Evolutionary conservation across 2,329 filamentous ascomycete genomes (phyloP).

Genomic region (Uncinocarpus reesii): DNA sequence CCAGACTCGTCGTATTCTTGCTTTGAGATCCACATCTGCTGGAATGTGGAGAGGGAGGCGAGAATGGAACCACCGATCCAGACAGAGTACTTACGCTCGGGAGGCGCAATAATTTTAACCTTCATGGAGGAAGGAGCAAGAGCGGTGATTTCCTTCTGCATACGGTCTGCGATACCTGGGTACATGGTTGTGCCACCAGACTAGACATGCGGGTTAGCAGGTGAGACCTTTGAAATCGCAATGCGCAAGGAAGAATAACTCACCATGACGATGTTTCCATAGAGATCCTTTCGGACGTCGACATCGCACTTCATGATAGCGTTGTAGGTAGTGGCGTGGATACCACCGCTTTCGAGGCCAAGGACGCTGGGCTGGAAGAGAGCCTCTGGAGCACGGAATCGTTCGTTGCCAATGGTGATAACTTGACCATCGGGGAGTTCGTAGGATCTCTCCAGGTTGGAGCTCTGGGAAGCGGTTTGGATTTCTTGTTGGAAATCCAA

Average conservation of each 20-base stretch:
- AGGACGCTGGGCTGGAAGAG: constrained; percentile 98
- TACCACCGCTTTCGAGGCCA: constrained; percentile 96
- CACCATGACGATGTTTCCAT: constrained; percentile 99
- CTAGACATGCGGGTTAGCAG: constrained; percentile 39
- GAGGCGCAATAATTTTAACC: constrained; percentile 99
- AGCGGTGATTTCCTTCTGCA: constrained; percentile 99
- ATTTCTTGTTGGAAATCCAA: constrained; percentile 99
- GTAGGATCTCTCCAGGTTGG: constrained; percentile 98
- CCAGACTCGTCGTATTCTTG: constrained; percentile 99
- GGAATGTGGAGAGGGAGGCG: constrained; percentile 98
- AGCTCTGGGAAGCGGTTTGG: constrained; percentile 98
- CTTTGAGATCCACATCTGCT: constrained; percentile 99
- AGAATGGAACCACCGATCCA: constrained; percentile 99
- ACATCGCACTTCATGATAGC: constrained; percentile 99
- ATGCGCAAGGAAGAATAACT: constrained; percentile 26
- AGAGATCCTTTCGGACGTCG: constrained; percentile 99
- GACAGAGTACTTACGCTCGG: constrained; percentile 99
- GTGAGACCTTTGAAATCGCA: background rate
- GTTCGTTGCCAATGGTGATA: constrained; percentile 99
- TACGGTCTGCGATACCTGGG: constrained; percentile 99
- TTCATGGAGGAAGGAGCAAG: constrained; percentile 99
- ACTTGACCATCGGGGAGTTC: constrained; percentile 99
- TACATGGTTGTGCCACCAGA: constrained; percentile 99
- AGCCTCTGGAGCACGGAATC: constrained; percentile 98
- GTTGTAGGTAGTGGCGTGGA: constrained; percentile 99